Base-by-base conservation (phyloP, 2,329 filamentous ascomycete genomes). In the Penicillium sp. region DNA sequence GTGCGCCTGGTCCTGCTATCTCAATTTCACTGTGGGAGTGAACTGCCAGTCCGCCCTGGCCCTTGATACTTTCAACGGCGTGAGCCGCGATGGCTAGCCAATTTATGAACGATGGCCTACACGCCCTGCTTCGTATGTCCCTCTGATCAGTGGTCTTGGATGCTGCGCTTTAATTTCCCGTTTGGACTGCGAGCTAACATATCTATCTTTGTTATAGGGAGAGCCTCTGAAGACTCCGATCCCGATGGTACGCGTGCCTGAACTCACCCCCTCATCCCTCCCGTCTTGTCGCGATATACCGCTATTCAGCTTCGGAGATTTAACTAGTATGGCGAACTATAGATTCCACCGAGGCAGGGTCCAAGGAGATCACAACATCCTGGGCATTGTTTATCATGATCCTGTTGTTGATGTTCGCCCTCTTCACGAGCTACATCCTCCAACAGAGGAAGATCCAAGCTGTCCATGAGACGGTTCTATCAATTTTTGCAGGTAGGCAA, bases 341-440 rank as follows among this genome's bases (percentile, higher is more conserved):
- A 78, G 79, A 80, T 85, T 86, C 87, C 68, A 85, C 88, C 60
- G 91, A 96, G 76, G 89, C 91, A 43, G 89, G 90, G 48, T 86
- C 96, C 77, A 93, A 96, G 81, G 94, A 99, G 80, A 90, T 96
- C 64, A 91, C 92, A 73, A 89, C 93, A 68, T 97, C 94, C 79
- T 97, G 91, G 92, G 93, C 93, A 31, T 87, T 99, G 66, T 96
- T 97, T 78, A 99, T 99, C 71, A 86, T 96, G 68, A 96, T 99
- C 68, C 85, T 91, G 79, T 86, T 99, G 68, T 87, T 99, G 69
- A 96, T 97, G 66, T 85, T 90, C 65, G 93, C 94, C 61, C 90
- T 99, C 68, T 96, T 97, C 76, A 96, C 92, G 44, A 97, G 93
- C 82, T 99, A 99, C 79, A 89, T 96, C 66, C 84, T 99, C 60